Conservation (phyloP, 495 filamentous ascomycete genomes). For the Annulohypoxylon moriforme region DNA sequence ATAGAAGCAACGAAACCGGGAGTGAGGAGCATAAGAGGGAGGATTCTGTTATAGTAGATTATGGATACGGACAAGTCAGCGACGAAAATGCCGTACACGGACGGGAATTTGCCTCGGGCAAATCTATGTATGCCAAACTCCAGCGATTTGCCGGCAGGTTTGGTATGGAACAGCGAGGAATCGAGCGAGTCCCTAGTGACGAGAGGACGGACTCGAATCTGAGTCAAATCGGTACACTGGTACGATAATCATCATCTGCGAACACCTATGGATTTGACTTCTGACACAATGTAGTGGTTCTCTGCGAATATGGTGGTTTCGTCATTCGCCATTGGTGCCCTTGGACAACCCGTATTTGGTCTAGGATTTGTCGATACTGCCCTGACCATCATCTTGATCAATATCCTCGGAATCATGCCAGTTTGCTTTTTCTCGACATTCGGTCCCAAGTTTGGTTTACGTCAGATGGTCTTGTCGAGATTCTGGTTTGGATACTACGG, state of each 20-base stretch:
- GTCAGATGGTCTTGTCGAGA: slow-evolving; percentile 87
- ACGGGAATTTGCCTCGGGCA: slow-evolving; percentile 71
- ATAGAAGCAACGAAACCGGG: slow-evolving; percentile 41
- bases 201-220: slow-evolving; percentile 76
- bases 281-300: slow-evolving; percentile 70
- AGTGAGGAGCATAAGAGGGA: slow-evolving; percentile 31
- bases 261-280: background rate
- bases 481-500: slow-evolving; percentile 83
- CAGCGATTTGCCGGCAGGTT: slow-evolving; percentile 76
- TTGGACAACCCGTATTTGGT: slow-evolving; percentile 72
- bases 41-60: slow-evolving; percentile 29
- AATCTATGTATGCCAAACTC: slow-evolving; percentile 71
- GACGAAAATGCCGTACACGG: slow-evolving; percentile 69
- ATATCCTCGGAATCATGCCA: slow-evolving; percentile 76
- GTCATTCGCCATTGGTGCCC: slow-evolving; percentile 82
- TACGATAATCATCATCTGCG: slow-evolving; percentile 54
- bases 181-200: slow-evolving; percentile 80
- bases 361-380: slow-evolving; percentile 83
- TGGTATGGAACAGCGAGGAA: slow-evolving; percentile 81
- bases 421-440: slow-evolving; percentile 86
- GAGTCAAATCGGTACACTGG: slow-evolving; percentile 79
- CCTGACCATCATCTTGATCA: slow-evolving; percentile 81
- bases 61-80: slow-evolving; percentile 58
- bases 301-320: slow-evolving; percentile 87
- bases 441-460: slow-evolving; percentile 79